Evolutionary conservation across 2,329 filamentous ascomycete species (phyloP).

Genomic region (Ceratocystis colombiana): DNA sequence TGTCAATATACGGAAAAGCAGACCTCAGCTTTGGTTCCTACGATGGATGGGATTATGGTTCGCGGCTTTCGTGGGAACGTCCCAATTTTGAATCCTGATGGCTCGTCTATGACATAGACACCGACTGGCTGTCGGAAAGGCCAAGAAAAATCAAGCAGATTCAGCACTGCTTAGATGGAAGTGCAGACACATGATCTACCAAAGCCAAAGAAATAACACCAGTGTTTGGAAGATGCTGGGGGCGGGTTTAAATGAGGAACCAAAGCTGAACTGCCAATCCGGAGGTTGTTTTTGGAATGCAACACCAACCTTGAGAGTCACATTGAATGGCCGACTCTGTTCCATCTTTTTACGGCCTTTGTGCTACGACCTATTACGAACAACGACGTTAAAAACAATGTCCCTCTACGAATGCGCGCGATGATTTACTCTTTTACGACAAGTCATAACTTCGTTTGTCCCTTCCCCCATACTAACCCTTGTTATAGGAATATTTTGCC

Average conservation of each 20-base stretch:
- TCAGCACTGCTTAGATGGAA: background rate
- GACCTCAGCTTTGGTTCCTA: constrained; percentile 12
- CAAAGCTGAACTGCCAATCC: constrained; percentile 12
- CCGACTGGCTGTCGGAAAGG: background rate
- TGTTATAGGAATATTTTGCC: constrained; percentile 86
- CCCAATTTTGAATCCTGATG: background rate
- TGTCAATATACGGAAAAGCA: background rate
- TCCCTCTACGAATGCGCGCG: constrained; percentile 28
- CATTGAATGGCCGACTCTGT: background rate
- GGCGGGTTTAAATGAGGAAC: constrained; percentile 6
- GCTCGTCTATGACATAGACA: too few relatives aligned
- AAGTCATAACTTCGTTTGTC: constrained; percentile 3
- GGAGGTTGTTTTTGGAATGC: constrained; percentile 11
- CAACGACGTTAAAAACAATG: constrained; percentile 27
- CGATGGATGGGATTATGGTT: background rate
- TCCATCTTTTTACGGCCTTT: constrained; percentile 3
- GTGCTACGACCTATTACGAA: constrained; percentile 11
- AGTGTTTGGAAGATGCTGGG: constrained; percentile 4
- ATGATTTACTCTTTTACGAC: constrained; percentile 44
- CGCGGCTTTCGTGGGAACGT: constrained; percentile 15
- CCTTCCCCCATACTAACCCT: constrained; percentile 39
- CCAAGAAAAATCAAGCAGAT: background rate
- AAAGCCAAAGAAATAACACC: background rate
- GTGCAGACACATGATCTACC: background rate
- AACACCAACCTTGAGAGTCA: background rate